Evolutionary conservation across 805 yeast species (phyloP), one percentile per base, ranked within the genome.

Genomic region (Kuraishia capsulata): DNA sequence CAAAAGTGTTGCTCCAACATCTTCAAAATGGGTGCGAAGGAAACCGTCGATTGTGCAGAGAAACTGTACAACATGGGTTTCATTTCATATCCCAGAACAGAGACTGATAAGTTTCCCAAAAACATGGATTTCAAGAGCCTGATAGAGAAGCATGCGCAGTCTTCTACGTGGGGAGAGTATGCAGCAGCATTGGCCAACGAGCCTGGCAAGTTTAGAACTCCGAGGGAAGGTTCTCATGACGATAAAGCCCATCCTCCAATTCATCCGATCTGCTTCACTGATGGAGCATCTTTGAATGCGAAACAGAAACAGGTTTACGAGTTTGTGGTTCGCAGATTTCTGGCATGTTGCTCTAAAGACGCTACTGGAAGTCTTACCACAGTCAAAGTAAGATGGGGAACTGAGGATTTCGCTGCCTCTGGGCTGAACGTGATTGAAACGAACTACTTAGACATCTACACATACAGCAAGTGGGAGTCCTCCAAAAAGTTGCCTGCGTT

Each of bases 221-320:
- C 99, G 0, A 62, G 97, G 37, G 67, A 68, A 30, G 99, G 99
- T 4, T 69, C 65, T 10, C 80, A 85, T 52, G 84, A 88, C 52
- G 99, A 92, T 61, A 79, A 87, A 53, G 97, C 98, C 19, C 99
- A 92, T 71, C 97, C 98, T 4, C 97, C 99, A 0, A 92, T 92
- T 41, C 97, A 92, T 57, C 99, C 99, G 0, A 77, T 86, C 9
- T 63, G 61, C 41, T 73, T 64, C 46, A 67, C 51, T 23, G 64
- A 58, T 35, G 54, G 50, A 36, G 52, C 45, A 20, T 48, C 39
- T 17, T 50, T 52, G 35, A 60, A 42, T 10, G 58, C 54, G 1
- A 73, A 71, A 38, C 82, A 83, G 44, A 72, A 71, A 48, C 78
- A 71, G 43, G 90, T 92, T 0, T 92, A 89, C 56, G 95, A 86